Base-by-base conservation (phyloP, 768 basidiomycete species). In the Suillus fuscotomentosus region DNA sequence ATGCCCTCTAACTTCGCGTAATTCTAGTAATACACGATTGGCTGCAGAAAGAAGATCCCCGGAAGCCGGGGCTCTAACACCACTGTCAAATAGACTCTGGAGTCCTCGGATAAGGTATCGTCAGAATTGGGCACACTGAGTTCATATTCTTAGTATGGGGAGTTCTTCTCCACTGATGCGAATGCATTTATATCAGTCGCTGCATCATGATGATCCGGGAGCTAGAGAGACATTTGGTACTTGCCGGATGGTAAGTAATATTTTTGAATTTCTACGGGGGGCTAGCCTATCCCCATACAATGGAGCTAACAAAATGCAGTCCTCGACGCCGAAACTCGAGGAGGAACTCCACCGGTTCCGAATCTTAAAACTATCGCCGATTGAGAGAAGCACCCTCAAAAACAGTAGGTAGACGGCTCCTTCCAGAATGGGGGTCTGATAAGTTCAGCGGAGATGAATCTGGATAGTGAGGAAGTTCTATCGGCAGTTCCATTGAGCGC, bases 361-460 rank as follows among this genome's bases (percentile, higher is more conserved):
- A 60, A 59, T 20, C 38, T 14, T 54, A 17, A 31, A 41, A 27
- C 56, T n/a, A 55, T 57, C 45, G 55, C 43, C 56, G 65, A 72
- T 69, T 69, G 71, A 70, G 56, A 73, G 73, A 75, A 75, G 65
- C 63, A 6, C 9, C n/a, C 65, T 65, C 47, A 39, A 73, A 69
- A 60, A 17, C 31, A 69, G 73, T 36, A 70, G 59, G 11, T 45
- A 22, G 61, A 62, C 57, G 47, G 60, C 42, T 63, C 61, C 72
- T 67, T 71, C 73, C 24, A 60, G 71, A 75, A 3, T 51, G 63
- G 70, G 22, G 8, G 22, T 11, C 60, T 55, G 59, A 57, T 62
- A 63, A 60, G 65, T 61, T 38, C 36, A 69, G 74, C 72, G 72
- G 76, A 77, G 68, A 77, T 77, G 76, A 77, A 77, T 55, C 22